Conservation (phyloP, 495 filamentous ascomycete genomes). For the Penicillium silybi region DNA sequence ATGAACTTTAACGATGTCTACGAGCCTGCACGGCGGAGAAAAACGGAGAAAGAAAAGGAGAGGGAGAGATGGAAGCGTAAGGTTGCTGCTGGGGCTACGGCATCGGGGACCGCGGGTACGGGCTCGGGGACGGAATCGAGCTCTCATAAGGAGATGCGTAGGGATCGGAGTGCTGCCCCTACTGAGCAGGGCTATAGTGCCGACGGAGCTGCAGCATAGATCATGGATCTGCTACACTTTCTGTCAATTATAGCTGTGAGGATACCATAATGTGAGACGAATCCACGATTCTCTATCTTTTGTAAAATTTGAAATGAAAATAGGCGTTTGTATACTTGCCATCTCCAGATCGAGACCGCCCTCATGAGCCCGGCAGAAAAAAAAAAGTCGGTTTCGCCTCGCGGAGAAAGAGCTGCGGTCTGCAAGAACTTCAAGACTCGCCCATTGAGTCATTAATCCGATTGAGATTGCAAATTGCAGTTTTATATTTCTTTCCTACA, state of each 20-base stretch:
- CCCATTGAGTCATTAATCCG: neutral
- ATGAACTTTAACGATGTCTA: slow-evolving; percentile 99
- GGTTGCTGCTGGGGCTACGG: slow-evolving; percentile 10
- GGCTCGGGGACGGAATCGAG: slow-evolving; percentile 16
- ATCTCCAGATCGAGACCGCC: slow-evolving; percentile 1
- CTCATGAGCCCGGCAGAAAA: slow-evolving; percentile 11
- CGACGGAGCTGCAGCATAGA: slow-evolving; percentile 1
- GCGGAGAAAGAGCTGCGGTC: neutral
- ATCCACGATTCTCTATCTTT: slow-evolving; percentile 1
- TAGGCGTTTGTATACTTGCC: neutral
- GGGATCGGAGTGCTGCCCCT: slow-evolving; percentile 8
- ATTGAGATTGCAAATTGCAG: neutral
- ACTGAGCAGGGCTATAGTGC: slow-evolving; percentile 1
- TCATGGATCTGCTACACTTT: neutral
- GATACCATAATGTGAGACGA: slow-evolving; percentile 16
- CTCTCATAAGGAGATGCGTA: slow-evolving; percentile 10
- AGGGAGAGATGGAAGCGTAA: slow-evolving; percentile 25
- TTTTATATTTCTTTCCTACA: neutral
- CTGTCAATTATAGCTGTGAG: neutral
- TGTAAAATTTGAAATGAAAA: neutral
- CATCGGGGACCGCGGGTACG: slow-evolving; percentile 5
- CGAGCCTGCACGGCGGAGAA: slow-evolving; percentile 61
- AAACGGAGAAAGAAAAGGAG: slow-evolving; percentile 37
- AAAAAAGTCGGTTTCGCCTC: slow-evolving; percentile 13
- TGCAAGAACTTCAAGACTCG: neutral